Evolutionary conservation across 2,329 filamentous ascomycete species (phyloP).

Genomic region (Basipetospora sp.): DNA sequence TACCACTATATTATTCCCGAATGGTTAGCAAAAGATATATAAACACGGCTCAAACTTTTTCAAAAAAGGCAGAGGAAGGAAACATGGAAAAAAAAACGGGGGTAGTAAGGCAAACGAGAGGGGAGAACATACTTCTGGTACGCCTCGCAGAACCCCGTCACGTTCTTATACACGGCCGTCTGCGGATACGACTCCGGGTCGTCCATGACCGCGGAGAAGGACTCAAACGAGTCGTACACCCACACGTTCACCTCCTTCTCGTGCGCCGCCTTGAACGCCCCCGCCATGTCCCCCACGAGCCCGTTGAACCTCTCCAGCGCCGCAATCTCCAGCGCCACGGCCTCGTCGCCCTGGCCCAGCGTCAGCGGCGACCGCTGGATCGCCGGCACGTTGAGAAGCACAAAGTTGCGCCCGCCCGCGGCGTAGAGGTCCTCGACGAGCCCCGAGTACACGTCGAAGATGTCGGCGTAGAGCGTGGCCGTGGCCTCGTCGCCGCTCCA

Average conservation of each 20-base stretch:
- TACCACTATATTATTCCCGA: slow-evolving; percentile 22
- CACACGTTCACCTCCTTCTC: slow-evolving; percentile 31
- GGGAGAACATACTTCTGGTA: slow-evolving; percentile 36
- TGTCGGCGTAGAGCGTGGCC: slow-evolving; percentile 20
- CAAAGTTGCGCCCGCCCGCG: slow-evolving; percentile 41
- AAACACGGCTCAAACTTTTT: no score
- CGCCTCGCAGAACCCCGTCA: slow-evolving; percentile 36
- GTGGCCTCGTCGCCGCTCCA: slow-evolving; percentile 17
- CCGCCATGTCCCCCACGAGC: slow-evolving; percentile 26
- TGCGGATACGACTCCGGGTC: slow-evolving; percentile 32
- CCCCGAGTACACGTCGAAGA: slow-evolving; percentile 28
- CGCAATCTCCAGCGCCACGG: slow-evolving; percentile 21
- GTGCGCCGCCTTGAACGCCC: slow-evolving; percentile 21
- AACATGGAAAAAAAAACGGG: not conserved
- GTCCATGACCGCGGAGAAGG: slow-evolving; percentile 39
- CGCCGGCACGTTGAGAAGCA: slow-evolving; percentile 44
- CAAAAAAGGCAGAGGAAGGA: not conserved
- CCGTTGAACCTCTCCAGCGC: slow-evolving; percentile 39
- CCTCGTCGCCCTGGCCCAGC: slow-evolving; percentile 20
- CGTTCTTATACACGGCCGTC: slow-evolving; percentile 39
- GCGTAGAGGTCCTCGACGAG: slow-evolving; percentile 32
- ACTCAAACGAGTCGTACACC: slow-evolving; percentile 34
- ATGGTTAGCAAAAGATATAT: not conserved
- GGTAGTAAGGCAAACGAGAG: not conserved
- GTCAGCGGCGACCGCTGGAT: slow-evolving; percentile 38